Evolutionary conservation across 1,139 yeast species (phyloP).

Genomic region (Spencermartinsiella ligniputridi): DNA sequence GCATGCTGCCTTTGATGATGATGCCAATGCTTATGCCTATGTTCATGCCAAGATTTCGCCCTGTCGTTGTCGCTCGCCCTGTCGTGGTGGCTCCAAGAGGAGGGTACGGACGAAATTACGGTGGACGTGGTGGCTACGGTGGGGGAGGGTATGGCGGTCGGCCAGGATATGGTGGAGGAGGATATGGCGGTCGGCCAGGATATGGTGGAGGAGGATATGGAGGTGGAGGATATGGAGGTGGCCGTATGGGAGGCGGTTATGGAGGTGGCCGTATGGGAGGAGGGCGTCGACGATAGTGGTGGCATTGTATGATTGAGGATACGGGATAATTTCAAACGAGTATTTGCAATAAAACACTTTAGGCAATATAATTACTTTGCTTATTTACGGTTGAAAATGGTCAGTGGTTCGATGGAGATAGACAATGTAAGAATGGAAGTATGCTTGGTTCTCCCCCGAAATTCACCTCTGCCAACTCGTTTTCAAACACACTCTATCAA

Average conservation of each 20-base stretch:
- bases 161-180: slow-evolving; percentile 2
- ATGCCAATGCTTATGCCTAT: slow-evolving; percentile 8
- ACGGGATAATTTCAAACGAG: too few species aligned
- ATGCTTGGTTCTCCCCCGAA: too few species aligned
- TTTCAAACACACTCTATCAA: too few species aligned
- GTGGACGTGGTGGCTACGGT: neutral
- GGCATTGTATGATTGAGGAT: too few species aligned
- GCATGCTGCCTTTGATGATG: slow-evolving; percentile 5
- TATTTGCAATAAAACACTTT: too few species aligned
- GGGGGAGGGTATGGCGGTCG: slow-evolving; percentile 5
- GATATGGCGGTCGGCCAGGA: slow-evolving; percentile 2
- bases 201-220: slow-evolving; percentile 1
- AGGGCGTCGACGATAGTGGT: neutral
- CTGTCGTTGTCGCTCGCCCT: slow-evolving; percentile 2
- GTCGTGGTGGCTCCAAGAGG: neutral
- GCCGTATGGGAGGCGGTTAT: neutral
- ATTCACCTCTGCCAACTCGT: too few species aligned
- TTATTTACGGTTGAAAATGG: too few species aligned
- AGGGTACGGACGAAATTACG: neutral
- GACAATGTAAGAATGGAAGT: too few species aligned
- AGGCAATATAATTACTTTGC: too few species aligned
- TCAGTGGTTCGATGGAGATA: too few species aligned
- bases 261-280: neutral
- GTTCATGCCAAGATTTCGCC: slow-evolving; percentile 4
- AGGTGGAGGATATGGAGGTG: slow-evolving; percentile 3